A percentile compares a stretch with the other conserved stretches of the same genome.
phyloP scores from a whole-genome alignment of 2,329 filamentous ascomycete genomes.

The Epichloe sylvatica region DNA sequence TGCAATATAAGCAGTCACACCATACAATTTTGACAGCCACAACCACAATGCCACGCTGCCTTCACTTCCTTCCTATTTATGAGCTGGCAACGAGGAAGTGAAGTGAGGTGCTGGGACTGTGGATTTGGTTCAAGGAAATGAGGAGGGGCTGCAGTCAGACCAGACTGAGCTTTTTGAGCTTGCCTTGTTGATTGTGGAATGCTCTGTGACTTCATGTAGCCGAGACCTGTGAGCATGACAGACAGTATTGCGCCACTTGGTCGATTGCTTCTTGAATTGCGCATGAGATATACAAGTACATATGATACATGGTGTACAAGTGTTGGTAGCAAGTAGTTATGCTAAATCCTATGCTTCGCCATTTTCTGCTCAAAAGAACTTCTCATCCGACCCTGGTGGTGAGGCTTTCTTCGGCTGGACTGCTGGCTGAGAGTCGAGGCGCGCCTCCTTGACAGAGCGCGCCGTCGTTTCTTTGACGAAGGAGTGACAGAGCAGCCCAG shows the following conservation, averaged over 20 bases:
- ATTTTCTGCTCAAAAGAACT: neutral
- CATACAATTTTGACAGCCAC: too few species aligned
- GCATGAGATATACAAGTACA: neutral
- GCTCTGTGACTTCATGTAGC: too few species aligned
- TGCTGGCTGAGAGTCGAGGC: neutral
- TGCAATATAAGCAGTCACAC: too few species aligned
- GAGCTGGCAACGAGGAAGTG: neutral
- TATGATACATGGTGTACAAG: neutral
- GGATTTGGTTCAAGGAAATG: too few species aligned
- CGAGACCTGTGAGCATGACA: too few species aligned
- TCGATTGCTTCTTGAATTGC: neutral
- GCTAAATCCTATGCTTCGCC: neutral
- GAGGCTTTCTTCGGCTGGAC: neutral
- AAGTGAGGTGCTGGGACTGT: neutral
- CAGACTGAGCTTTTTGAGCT: neutral
- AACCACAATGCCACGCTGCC: neutral
- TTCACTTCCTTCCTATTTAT: neutral
- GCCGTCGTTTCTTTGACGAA: constrained; percentile 37
- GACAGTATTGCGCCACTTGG: too few species aligned
- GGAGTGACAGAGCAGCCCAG: constrained; percentile 58
- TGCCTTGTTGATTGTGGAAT: neutral
- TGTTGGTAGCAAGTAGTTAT: too few species aligned
- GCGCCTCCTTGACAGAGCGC: neutral
- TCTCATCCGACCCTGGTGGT: neutral
- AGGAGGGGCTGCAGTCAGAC: neutral